Percentiles rank a stretch among this genome's conserved stretches.
Conservation (phyloP, 2,329 filamentous ascomycete species). For the Ophiostoma himal-ulmi region DNA sequence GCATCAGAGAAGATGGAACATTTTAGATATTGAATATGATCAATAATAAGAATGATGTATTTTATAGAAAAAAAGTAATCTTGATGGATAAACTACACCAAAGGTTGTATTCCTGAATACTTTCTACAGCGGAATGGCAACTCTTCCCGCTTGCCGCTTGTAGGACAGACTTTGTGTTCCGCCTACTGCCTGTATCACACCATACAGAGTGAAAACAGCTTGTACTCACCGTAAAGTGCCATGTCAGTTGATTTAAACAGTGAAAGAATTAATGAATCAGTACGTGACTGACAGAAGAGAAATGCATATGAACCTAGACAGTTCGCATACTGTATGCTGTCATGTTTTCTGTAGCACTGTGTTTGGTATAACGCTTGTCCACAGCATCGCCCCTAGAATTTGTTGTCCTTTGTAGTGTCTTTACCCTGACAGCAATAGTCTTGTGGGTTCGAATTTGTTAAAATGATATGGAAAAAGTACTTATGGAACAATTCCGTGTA, state of each 20-base stretch:
- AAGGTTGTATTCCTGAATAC: neutral
- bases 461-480: too few species aligned
- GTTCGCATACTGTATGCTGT: neutral
- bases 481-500: too few species aligned
- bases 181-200: neutral
- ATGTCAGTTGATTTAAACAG: too few species aligned
- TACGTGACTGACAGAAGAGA: neutral
- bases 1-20: neutral
- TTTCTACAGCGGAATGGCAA: slow-evolving; percentile 12
- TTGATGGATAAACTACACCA: too few species aligned
- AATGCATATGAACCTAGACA: neutral
- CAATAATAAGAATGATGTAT: neutral
- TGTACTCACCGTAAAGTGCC: neutral
- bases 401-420: neutral
- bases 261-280: too few species aligned
- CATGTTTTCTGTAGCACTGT: neutral
- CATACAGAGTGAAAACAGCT: neutral
- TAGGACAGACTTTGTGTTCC: slow-evolving; percentile 7
- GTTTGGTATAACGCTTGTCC: neutral
- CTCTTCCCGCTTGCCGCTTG: slow-evolving; percentile 18
- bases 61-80: too few species aligned
- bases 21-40: neutral
- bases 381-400: neutral
- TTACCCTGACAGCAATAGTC: neutral
- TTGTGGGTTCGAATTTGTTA: too few species aligned